Evolutionary conservation across 176 grass and related monocot species (phyloP).

Genomic region (Puya raimondii): DNA sequence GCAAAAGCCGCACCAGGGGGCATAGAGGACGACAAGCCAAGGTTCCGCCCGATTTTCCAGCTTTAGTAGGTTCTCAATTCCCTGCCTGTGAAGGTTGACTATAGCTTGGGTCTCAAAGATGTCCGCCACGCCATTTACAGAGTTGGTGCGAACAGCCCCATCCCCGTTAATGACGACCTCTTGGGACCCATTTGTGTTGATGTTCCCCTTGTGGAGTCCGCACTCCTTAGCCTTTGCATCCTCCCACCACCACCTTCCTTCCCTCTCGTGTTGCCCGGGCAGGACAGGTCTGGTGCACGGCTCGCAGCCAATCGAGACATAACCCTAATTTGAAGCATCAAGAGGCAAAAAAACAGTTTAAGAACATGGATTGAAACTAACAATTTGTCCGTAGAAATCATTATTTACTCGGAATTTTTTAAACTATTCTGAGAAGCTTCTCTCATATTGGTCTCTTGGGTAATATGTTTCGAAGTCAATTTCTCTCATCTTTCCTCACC

Average conservation of each 20-base stretch:
- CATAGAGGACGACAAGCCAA: conserved; percentile 81
- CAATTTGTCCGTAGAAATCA: too few relatives aligned
- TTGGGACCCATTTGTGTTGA: conserved; percentile 43
- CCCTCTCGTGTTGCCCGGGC: conserved; percentile 86
- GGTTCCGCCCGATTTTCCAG: conserved; percentile 51
- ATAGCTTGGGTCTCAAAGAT: conserved; percentile 68
- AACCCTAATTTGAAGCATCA: conserved; percentile 31
- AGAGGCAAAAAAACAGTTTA: neutral
- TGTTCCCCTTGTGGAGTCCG: conserved; percentile 94
- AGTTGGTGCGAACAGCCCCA: neutral
- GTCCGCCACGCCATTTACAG: conserved; percentile 31
- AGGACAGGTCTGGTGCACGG: conserved; percentile 90
- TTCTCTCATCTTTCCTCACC: too few relatives aligned
- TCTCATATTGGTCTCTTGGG: too few relatives aligned
- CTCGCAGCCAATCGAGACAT: conserved; percentile 94
- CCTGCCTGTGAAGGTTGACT: conserved; percentile 48
- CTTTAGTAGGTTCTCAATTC: conserved; percentile 57
- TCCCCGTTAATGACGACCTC: too few relatives aligned
- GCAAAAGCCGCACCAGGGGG: conserved; percentile 81
- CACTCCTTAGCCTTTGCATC: conserved; percentile 95
- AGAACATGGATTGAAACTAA: neutral
- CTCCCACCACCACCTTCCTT: conserved; percentile 99
- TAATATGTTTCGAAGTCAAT: neutral
- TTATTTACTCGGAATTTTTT: too few relatives aligned
- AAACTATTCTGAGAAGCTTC: too few relatives aligned